These are phyloP conservation scores for Populus trichocarpa DNA, from an alignment of 441 rosid genomes.

Conservation along the genomic window DNA sequence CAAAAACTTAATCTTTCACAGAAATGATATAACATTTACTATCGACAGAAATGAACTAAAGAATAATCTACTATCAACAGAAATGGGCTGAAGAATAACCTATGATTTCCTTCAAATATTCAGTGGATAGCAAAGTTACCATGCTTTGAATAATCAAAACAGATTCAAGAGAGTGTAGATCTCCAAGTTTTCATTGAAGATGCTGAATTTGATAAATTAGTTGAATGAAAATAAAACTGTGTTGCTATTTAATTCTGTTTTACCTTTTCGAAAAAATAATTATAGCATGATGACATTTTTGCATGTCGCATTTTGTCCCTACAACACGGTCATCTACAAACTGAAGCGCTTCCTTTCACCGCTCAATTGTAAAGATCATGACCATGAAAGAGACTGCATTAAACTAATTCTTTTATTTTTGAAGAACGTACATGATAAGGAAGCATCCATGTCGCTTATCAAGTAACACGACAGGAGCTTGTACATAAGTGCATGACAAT, in stretches of 20 bases:
- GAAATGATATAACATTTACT: neutral
- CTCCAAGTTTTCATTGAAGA: neutral
- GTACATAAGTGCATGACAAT: neutral
- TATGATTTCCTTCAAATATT: neutral
- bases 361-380: neutral
- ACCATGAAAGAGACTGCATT: neutral
- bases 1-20: constrained; percentile 22
- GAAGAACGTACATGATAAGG: neutral
- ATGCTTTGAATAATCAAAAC: neutral
- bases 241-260: neutral
- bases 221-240: neutral
- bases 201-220: neutral
- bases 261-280: neutral
- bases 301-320: neutral
- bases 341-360: neutral
- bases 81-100: neutral
- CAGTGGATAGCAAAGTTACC: neutral
- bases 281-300: neutral
- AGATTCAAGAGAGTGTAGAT: neutral
- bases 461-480: neutral
- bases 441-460: neutral
- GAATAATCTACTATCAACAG: neutral
- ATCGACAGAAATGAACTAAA: neutral
- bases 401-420: neutral
- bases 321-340: neutral